Evolutionary conservation across 2,329 filamentous ascomycete genomes (phyloP).

Genomic region (Allantophomopsis lycopodina): DNA sequence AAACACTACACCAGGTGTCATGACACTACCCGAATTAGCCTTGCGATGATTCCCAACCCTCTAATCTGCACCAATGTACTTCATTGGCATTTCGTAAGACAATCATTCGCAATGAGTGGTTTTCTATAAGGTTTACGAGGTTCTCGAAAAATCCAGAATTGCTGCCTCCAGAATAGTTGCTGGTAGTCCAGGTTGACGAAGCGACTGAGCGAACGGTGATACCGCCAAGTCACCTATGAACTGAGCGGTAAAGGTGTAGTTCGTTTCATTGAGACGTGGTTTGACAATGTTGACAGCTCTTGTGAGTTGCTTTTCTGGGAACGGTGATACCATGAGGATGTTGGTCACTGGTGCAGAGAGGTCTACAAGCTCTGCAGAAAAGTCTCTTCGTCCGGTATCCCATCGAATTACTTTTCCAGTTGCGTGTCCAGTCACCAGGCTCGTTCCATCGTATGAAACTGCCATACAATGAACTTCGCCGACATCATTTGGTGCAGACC

Average conservation of each 20-base stretch:
- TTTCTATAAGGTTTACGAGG: too few relatives aligned
- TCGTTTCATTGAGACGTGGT: slow-evolving; percentile 55
- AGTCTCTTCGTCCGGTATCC: slow-evolving; percentile 42
- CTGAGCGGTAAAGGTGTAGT: slow-evolving; percentile 53
- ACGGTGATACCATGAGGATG: slow-evolving; percentile 55
- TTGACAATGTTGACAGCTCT: slow-evolving; percentile 57
- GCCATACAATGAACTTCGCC: slow-evolving; percentile 51
- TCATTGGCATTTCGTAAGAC: too few relatives aligned
- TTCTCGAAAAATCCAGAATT: slow-evolving; percentile 27
- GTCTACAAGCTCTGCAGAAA: slow-evolving; percentile 14
- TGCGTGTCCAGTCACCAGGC: slow-evolving; percentile 66
- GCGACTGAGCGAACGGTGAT: slow-evolving; percentile 6
- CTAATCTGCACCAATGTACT: too few relatives aligned
- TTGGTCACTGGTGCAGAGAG: slow-evolving; percentile 78
- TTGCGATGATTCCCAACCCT: too few relatives aligned
- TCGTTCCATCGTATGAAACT: slow-evolving; percentile 71
- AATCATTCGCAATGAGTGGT: too few relatives aligned
- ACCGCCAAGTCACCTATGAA: slow-evolving; percentile 26
- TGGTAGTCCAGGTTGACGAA: slow-evolving; percentile 12
- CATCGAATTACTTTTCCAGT: slow-evolving; percentile 69
- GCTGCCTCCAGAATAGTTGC: slow-evolving; percentile 32
- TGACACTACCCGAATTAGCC: too few relatives aligned
- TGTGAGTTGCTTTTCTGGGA: slow-evolving; percentile 30
- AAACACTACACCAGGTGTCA: too few relatives aligned
- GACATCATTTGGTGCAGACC: slow-evolving; percentile 26